These are phyloP conservation scores for Cytospora leucostoma DNA, from an alignment of 2,329 filamentous ascomycete genomes.

Conservation along the genomic window DNA sequence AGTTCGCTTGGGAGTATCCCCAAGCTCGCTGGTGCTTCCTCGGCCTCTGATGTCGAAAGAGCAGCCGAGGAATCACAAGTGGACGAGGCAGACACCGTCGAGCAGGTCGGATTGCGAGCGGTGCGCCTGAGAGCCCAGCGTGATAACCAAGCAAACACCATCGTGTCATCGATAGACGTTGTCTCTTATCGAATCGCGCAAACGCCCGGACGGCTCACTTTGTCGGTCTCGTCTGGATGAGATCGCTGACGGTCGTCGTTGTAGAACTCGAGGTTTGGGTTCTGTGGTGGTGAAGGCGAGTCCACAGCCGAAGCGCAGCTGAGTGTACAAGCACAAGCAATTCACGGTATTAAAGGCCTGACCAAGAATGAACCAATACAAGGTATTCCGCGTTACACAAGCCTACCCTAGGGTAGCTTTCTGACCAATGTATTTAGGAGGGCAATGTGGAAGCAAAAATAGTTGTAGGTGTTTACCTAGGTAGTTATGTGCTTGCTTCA, in stretches of 20 bases:
- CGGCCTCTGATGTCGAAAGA: constrained; percentile 8
- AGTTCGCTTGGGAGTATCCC: constrained; percentile 6
- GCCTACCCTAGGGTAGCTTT: too few relatives aligned
- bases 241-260: neutral
- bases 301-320: too few relatives aligned
- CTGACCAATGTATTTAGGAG: too few relatives aligned
- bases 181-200: neutral
- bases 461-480: too few relatives aligned
- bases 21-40: neutral
- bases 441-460: too few relatives aligned
- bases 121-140: constrained; percentile 1
- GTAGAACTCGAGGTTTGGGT: neutral
- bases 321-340: too few relatives aligned
- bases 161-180: neutral
- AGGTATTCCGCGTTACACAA: too few relatives aligned
- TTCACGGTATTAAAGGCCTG: too few relatives aligned
- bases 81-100: constrained; percentile 5
- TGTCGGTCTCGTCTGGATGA: neutral
- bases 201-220: neutral
- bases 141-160: constrained; percentile 12
- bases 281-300: neutral
- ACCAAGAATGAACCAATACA: too few relatives aligned
- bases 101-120: constrained; percentile 10
- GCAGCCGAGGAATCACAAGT: constrained; percentile 1
- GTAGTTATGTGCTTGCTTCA: too few relatives aligned